Percentiles rank a stretch among this genome's conserved stretches.
phyloP scores from a whole-genome alignment of 139 green algal species.

The Micractinium conductrix region DNA sequence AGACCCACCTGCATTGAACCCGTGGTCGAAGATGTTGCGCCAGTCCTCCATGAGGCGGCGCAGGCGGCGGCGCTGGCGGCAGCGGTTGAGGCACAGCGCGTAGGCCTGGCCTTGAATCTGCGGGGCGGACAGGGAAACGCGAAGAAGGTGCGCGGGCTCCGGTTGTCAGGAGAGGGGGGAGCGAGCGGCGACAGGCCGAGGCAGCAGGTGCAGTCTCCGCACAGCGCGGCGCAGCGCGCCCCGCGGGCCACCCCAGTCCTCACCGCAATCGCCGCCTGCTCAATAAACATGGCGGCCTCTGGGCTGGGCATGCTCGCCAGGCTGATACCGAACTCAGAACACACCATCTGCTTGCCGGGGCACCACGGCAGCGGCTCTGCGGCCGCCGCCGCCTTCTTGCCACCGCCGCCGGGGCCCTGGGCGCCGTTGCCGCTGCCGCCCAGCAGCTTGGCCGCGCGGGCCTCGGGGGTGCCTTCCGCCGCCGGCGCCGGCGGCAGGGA shows the following conservation, averaged over 20 bases:
- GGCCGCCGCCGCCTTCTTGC: conserved; percentile 8
- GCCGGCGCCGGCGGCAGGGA: conserved; percentile 1
- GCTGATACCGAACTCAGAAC: conserved; percentile 35
- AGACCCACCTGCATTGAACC: conserved; percentile 62
- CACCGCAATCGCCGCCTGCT: conserved; percentile 81
- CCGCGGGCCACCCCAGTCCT: no score
- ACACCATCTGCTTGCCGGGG: conserved; percentile 56
- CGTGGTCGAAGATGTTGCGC: conserved; percentile 80
- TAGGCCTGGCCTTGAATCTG: conserved; percentile 59
- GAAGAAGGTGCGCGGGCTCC: neutral
- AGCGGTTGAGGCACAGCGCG: conserved; percentile 78
- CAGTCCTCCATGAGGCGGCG: conserved; percentile 80
- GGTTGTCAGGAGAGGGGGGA: neutral
- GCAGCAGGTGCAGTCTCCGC: no score
- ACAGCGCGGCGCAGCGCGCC: no score
- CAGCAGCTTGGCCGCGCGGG: conserved; percentile 3
- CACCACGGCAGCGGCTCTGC: conserved; percentile 47
- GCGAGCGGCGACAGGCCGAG: neutral
- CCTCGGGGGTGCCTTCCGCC: neutral
- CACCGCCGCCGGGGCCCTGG: neutral
- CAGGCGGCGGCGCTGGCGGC: conserved; percentile 71
- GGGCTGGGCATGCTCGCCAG: neutral
- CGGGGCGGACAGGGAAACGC: neutral
- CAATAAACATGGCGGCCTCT: conserved; percentile 72
- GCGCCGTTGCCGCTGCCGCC: neutral